phyloP scores from a whole-genome alignment of 2,329 filamentous ascomycete species.

The Didymella pinodella region DNA sequence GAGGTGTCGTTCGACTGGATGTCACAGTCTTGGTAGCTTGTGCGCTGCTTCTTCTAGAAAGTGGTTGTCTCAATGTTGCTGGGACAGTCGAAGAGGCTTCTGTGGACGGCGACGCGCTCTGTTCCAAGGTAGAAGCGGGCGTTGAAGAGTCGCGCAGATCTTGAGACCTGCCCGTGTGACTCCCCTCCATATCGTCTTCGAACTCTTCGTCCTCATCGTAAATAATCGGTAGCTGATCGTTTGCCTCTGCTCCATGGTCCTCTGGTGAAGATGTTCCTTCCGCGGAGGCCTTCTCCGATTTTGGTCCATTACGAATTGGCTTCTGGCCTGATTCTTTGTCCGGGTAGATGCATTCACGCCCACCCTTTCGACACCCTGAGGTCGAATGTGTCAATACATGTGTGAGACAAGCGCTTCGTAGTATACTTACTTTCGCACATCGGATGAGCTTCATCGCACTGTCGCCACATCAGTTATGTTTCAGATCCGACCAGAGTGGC shows the following conservation, averaged over 20 bases:
- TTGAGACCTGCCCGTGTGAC: conserved; percentile 29
- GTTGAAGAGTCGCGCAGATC: conserved; percentile 49
- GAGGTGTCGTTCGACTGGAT: conserved; percentile 9
- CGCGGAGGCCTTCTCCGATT: conserved; percentile 53
- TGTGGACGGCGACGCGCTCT: conserved; percentile 61
- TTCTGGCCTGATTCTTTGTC: conserved; percentile 67
- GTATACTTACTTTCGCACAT: conserved; percentile 74
- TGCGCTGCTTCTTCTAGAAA: conserved; percentile 47
- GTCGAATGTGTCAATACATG: conserved; percentile 27
- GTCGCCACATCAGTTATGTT: conserved; percentile 27
- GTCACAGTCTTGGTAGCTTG: conserved; percentile 33
- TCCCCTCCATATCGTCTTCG: conserved; percentile 45
- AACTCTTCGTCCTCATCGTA: conserved; percentile 56
- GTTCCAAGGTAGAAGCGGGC: conserved; percentile 54
- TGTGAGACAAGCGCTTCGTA: background rate
- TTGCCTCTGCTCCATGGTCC: conserved; percentile 54
- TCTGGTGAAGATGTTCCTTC: conserved; percentile 63
- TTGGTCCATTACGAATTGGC: conserved; percentile 57
- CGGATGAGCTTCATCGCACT: conserved; percentile 92
- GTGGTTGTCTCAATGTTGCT: conserved; percentile 36
- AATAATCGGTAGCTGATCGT: conserved; percentile 53
- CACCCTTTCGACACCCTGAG: conserved; percentile 86
- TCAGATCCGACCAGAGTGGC: conserved; percentile 3
- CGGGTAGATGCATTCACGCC: conserved; percentile 89
- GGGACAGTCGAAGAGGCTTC: conserved; percentile 54